Conservation (phyloP, 2,329 filamentous ascomycete genomes). For the Aspergillus uvarum region DNA sequence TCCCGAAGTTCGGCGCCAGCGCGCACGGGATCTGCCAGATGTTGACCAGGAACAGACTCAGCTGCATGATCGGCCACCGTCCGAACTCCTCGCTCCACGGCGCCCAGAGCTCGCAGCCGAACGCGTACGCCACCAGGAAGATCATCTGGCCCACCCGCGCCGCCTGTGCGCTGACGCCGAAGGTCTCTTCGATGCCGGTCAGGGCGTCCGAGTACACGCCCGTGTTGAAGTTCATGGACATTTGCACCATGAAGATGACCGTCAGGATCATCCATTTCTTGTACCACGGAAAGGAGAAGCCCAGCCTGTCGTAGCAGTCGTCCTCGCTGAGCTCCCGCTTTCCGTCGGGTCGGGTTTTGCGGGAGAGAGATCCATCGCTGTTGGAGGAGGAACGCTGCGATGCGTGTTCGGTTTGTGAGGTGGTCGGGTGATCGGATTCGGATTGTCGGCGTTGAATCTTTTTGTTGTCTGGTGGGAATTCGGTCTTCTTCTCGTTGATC, state of each 20-base stretch:
- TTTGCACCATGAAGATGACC: slow-evolving; percentile 72
- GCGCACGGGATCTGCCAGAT: slow-evolving; percentile 72
- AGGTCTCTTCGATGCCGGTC: slow-evolving; percentile 64
- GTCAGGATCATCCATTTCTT: slow-evolving; percentile 73
- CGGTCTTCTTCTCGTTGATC: too few relatives aligned
- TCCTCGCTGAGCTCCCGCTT: slow-evolving; percentile 48
- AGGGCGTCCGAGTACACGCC: slow-evolving; percentile 71
- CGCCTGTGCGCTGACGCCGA: slow-evolving; percentile 65
- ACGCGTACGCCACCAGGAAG: slow-evolving; percentile 77
- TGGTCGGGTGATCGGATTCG: background rate
- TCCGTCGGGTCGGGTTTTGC: slow-evolving; percentile 8
- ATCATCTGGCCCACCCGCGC: slow-evolving; percentile 73
- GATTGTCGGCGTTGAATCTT: too few relatives aligned
- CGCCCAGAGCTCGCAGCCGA: slow-evolving; percentile 85
- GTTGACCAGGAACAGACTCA: slow-evolving; percentile 72
- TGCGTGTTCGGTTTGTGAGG: background rate
- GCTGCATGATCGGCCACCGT: slow-evolving; percentile 72
- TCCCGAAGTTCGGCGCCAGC: slow-evolving; percentile 69
- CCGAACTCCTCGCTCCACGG: slow-evolving; percentile 85
- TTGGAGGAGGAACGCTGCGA: background rate
- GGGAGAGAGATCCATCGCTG: background rate
- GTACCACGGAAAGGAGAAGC: slow-evolving; percentile 58
- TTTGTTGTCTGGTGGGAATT: too few relatives aligned
- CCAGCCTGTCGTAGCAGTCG: slow-evolving; percentile 66
- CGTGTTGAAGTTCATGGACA: slow-evolving; percentile 78